A percentile compares a stretch with the other conserved stretches of the same genome.
Evolutionary conservation across 345 rosid genomes (phyloP).

Genomic region (Dipteronia sinensis): DNA sequence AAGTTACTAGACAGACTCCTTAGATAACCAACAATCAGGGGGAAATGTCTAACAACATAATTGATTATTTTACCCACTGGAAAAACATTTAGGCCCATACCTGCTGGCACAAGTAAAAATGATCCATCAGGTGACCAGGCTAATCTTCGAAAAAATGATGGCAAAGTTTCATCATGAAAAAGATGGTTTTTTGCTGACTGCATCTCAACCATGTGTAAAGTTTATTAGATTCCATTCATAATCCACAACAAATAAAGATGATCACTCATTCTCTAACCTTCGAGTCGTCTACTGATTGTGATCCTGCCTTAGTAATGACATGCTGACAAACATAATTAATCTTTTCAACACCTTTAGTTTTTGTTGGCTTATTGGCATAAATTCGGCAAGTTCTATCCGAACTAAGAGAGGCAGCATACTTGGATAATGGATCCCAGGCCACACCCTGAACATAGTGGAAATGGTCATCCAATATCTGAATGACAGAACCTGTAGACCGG

Average conservation of each 20-base stretch:
- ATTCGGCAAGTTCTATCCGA: conserved; percentile 96
- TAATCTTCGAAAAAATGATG: conserved; percentile 94
- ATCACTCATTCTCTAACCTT: conserved; percentile 50
- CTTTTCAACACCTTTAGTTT: conserved; percentile 66
- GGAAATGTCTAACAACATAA: not conserved
- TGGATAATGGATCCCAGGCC: conserved; percentile 91
- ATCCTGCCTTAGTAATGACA: conserved; percentile 75
- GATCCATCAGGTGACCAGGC: conserved; percentile 99
- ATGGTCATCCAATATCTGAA: conserved; percentile 88
- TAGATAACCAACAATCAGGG: not conserved
- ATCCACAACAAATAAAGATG: conserved; percentile 20
- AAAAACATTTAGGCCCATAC: conserved; percentile 34
- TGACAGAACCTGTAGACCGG: conserved; percentile 69
- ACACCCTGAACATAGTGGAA: conserved; percentile 99
- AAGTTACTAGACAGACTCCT: not conserved
- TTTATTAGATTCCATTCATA: conserved; percentile 7
- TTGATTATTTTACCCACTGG: not conserved
- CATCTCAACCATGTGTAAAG: conserved; percentile 17
- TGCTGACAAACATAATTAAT: conserved; percentile 77
- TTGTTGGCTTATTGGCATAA: conserved; percentile 69
- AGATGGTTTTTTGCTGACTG: conserved; percentile 74
- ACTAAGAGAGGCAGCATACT: conserved; percentile 85
- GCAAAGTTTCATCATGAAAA: conserved; percentile 93
- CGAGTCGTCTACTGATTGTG: conserved; percentile 53
- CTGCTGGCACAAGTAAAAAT: conserved; percentile 89